Percentiles rank a stretch among this genome's conserved stretches.
Evolutionary conservation across 2,329 filamentous ascomycete genomes (phyloP).

Genomic region (Fusarium tupiense): DNA sequence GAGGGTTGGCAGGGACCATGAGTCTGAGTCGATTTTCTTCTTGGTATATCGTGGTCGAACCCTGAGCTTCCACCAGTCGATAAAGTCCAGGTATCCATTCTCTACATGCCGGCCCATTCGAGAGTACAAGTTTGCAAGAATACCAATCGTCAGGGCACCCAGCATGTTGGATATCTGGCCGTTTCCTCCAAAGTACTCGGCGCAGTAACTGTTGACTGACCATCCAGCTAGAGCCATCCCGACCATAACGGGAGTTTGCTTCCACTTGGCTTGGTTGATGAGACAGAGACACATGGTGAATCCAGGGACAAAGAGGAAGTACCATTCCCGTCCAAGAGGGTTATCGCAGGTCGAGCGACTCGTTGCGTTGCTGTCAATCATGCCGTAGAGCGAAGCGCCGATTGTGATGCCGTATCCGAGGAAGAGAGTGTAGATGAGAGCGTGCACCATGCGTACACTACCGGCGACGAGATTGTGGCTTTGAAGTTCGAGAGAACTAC

Average conservation of each 20-base stretch:
- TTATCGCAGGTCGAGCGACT: constrained; percentile 54
- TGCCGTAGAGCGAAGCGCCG: constrained; percentile 72
- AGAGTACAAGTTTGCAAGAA: constrained; percentile 82
- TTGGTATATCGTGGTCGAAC: constrained; percentile 51
- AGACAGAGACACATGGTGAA: constrained; percentile 81
- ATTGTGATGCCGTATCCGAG: constrained; percentile 79
- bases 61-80: constrained; percentile 60
- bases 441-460: constrained; percentile 79
- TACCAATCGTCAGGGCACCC: constrained; percentile 78
- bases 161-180: constrained; percentile 81
- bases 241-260: constrained; percentile 80
- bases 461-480: constrained; percentile 76
- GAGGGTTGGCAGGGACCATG: constrained; percentile 46
- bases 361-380: constrained; percentile 66
- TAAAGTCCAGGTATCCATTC: constrained; percentile 61
- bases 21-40: constrained; percentile 42
- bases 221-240: constrained; percentile 79
- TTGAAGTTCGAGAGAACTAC: constrained; percentile 71
- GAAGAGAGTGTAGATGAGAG: constrained; percentile 79
- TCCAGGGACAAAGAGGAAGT: constrained; percentile 77
- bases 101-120: constrained; percentile 69
- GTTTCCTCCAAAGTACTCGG: constrained; percentile 72
- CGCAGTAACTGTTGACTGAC: constrained; percentile 78
- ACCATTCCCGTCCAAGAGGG: constrained; percentile 57
- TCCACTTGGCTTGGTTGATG: constrained; percentile 85